Evolutionary conservation across 192 early-diverging fungal genomes (phyloP).

Genomic region (Entomortierella lignicola): DNA sequence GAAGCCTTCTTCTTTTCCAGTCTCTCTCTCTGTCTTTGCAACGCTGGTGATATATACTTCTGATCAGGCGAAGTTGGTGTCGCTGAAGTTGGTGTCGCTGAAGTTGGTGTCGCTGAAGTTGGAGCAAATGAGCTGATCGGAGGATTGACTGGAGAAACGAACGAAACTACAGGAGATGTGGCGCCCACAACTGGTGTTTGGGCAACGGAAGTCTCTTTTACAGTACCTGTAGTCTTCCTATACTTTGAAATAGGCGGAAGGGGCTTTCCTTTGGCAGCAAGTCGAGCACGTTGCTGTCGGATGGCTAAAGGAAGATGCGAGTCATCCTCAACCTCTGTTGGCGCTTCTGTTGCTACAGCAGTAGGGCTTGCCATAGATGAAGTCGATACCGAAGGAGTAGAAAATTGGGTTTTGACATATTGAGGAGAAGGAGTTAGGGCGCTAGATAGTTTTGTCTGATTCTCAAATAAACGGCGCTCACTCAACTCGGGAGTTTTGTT

Average conservation of each 20-base stretch:
- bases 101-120: neutral
- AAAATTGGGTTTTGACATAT: neutral
- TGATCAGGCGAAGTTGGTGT: conserved; percentile 6
- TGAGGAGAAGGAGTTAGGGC: conserved; percentile 1
- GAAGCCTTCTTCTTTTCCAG: conserved; percentile 39
- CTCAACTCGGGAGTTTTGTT: neutral
- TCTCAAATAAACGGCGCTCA: neutral
- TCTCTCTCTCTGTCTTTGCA: conserved; percentile 40
- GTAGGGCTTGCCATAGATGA: neutral
- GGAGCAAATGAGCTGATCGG: conserved; percentile 11
- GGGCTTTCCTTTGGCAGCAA: conserved; percentile 47
- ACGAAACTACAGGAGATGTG: conserved; percentile 14
- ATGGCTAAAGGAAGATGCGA: conserved; percentile 45
- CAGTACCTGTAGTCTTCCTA: conserved; percentile 23
- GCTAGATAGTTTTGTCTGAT: neutral
- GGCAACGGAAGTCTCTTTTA: neutral
- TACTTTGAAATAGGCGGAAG: conserved; percentile 50
- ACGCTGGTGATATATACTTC: conserved; percentile 36
- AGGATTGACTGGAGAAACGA: conserved; percentile 9
- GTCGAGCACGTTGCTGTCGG: conserved; percentile 46
- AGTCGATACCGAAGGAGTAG: neutral
- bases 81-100: neutral
- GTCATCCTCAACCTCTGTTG: conserved; percentile 30
- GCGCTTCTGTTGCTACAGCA: neutral
- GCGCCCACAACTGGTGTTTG: neutral